A percentile compares a stretch with the other conserved stretches of the same genome.
Conservation (phyloP, 495 filamentous ascomycete genomes). For the Margaritispora aquatica region DNA sequence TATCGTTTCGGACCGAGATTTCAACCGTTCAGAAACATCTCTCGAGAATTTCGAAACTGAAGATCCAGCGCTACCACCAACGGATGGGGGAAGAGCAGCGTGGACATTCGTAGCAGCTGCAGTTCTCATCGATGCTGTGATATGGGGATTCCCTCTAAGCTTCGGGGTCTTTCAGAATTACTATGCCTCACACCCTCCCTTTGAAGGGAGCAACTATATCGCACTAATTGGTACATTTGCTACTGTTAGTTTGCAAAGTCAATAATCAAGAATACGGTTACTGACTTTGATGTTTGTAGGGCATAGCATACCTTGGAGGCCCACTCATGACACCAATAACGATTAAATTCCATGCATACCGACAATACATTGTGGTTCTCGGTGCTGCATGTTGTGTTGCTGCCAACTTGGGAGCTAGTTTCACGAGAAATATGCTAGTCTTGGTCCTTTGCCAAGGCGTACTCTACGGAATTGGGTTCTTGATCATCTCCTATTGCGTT, state of each 20-base stretch:
- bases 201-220: slow-evolving; percentile 32
- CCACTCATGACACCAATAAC: slow-evolving; percentile 27
- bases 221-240: slow-evolving; percentile 34
- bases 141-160: slow-evolving; percentile 43
- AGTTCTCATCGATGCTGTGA: slow-evolving; percentile 55
- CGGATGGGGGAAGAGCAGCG: slow-evolving; percentile 55
- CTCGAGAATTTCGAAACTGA: background rate
- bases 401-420: slow-evolving; percentile 36
- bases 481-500: slow-evolving; percentile 40
- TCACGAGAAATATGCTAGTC: slow-evolving; percentile 34
- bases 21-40: background rate
- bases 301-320: slow-evolving; percentile 1
- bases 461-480: slow-evolving; percentile 43
- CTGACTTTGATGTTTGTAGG: background rate
- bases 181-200: slow-evolving; percentile 32
- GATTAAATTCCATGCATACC: background rate
- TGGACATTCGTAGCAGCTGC: slow-evolving; percentile 56
- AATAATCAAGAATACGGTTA: background rate
- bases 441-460: slow-evolving; percentile 49
- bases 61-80: background rate
- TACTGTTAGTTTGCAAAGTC: slow-evolving; percentile 22
- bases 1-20: background rate
- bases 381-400: slow-evolving; percentile 18
- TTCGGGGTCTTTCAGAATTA: slow-evolving; percentile 45
- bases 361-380: background rate